Conservation (phyloP, 1,139 yeast genomes). For the Wickerhamomyces sp. region DNA sequence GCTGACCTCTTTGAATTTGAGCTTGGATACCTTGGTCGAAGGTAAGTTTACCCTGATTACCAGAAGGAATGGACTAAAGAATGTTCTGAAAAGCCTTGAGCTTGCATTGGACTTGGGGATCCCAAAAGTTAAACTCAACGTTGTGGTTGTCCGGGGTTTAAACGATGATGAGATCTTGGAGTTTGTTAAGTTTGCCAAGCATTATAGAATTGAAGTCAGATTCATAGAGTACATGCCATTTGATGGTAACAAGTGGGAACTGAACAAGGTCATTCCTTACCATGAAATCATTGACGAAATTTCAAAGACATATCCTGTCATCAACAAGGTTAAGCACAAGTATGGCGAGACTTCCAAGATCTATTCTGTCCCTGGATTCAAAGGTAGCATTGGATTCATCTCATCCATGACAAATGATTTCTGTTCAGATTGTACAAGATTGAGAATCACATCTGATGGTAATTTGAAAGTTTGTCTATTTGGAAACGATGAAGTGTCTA, state of each 20-base stretch:
- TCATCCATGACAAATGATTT: constrained; percentile 49
- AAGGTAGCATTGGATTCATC: constrained; percentile 43
- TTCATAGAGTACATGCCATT: constrained; percentile 54
- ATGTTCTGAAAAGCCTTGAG: constrained; percentile 37
- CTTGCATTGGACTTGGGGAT: constrained; percentile 37
- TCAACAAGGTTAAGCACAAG: constrained; percentile 20
- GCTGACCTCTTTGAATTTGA: constrained; percentile 39
- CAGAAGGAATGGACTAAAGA: constrained; percentile 39
- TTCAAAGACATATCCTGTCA: constrained; percentile 21
- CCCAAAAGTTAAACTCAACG: constrained; percentile 41
- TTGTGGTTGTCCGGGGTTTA: constrained; percentile 42
- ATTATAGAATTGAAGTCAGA: constrained; percentile 38
- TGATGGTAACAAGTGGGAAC: constrained; percentile 45
- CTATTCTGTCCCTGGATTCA: constrained; percentile 33
- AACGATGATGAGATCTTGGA: constrained; percentile 45
- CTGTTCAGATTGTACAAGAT: constrained; percentile 43
- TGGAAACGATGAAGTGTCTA: constrained; percentile 44
- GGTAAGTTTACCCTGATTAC: constrained; percentile 44
- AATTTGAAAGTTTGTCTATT: constrained; percentile 46
- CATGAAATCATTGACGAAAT: constrained; percentile 35
- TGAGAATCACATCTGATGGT: constrained; percentile 46
- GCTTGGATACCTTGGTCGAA: constrained; percentile 43
- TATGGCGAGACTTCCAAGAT: constrained; percentile 45
- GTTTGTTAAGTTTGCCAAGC: constrained; percentile 36
- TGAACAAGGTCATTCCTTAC: constrained; percentile 37